Evolutionary conservation across 2,329 filamentous ascomycete genomes (phyloP).

Genomic region (Colletotrichum lini): DNA sequence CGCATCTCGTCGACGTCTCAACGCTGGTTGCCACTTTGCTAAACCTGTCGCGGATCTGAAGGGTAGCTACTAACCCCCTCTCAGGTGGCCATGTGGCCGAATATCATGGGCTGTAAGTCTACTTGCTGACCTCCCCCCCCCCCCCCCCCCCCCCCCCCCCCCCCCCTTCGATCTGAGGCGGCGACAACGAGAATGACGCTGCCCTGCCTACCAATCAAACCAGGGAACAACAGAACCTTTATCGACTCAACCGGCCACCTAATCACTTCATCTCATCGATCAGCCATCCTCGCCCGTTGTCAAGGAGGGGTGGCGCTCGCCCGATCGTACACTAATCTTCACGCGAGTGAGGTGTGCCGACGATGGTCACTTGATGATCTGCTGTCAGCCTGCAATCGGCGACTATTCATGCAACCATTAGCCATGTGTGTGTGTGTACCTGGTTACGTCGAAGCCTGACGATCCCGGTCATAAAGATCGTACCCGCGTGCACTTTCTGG

Average conservation of each 20-base stretch:
- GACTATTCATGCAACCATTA: conserved; percentile 23
- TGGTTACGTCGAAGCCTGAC: conserved; percentile 23
- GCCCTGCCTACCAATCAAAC: not conserved
- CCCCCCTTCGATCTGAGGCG: not conserved
- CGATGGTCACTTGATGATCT: conserved; percentile 30
- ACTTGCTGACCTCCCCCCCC: not conserved
- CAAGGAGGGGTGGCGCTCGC: conserved; percentile 8
- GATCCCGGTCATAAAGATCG: conserved; percentile 15
- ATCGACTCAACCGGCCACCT: not conserved
- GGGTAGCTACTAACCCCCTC: not conserved
- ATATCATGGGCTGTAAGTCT: conserved; percentile 1
- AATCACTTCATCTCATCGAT: not conserved
- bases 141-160: too few relatives aligned
- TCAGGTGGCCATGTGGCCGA: conserved; percentile 25
- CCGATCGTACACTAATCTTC: conserved; percentile 22
- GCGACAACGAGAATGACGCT: not conserved
- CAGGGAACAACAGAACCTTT: too few relatives aligned
- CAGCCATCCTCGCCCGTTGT: not conserved
- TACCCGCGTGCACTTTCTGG: not conserved
- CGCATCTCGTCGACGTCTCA: not conserved
- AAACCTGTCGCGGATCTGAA: not conserved
- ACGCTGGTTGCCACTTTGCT: not conserved
- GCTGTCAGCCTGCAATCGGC: conserved; percentile 22
- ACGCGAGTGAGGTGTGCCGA: conserved; percentile 2
- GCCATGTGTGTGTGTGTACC: not conserved